A percentile compares a stretch with the other conserved stretches of the same genome.
These are phyloP conservation scores for Aquilaria malaccensis DNA, from an alignment of 345 rosid genomes.

Conservation along the genomic window DNA sequence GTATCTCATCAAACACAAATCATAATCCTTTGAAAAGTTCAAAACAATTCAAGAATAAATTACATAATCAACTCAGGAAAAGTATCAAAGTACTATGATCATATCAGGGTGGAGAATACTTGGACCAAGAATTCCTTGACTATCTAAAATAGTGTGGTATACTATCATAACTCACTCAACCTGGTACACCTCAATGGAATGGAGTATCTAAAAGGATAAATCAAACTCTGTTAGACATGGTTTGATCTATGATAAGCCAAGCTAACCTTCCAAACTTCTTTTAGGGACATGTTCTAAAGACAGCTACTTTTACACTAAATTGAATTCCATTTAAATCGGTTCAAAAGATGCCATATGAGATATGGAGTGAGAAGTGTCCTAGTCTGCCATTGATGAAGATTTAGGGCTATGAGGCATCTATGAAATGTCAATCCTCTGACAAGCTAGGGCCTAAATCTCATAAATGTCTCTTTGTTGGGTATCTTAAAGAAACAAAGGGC, in stretches of 20 bases:
- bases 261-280: too few relatives aligned
- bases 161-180: too few relatives aligned
- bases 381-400: not conserved
- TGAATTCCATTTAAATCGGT: too few relatives aligned
- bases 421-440: not conserved
- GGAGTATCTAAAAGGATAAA: not conserved
- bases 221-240: too few relatives aligned
- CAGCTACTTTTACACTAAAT: too few relatives aligned
- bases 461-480: not conserved
- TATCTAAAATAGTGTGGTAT: slow-evolving; percentile 10
- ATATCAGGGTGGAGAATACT: slow-evolving; percentile 13
- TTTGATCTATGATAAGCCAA: too few relatives aligned
- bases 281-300: too few relatives aligned
- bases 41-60: slow-evolving; percentile 4
- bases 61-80: slow-evolving; percentile 12
- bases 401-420: slow-evolving; percentile 1
- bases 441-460: not conserved
- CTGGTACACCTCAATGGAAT: too few relatives aligned
- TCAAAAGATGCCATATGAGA: slow-evolving; percentile 4
- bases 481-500: slow-evolving; percentile 1
- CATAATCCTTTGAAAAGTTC: too few relatives aligned
- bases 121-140: slow-evolving; percentile 8
- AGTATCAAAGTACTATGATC: slow-evolving; percentile 11
- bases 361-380: slow-evolving; percentile 1
- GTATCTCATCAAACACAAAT: too few relatives aligned